phyloP scores from a whole-genome alignment of 2,329 filamentous ascomycete genomes.

The Rhynchosporium agropyri region DNA sequence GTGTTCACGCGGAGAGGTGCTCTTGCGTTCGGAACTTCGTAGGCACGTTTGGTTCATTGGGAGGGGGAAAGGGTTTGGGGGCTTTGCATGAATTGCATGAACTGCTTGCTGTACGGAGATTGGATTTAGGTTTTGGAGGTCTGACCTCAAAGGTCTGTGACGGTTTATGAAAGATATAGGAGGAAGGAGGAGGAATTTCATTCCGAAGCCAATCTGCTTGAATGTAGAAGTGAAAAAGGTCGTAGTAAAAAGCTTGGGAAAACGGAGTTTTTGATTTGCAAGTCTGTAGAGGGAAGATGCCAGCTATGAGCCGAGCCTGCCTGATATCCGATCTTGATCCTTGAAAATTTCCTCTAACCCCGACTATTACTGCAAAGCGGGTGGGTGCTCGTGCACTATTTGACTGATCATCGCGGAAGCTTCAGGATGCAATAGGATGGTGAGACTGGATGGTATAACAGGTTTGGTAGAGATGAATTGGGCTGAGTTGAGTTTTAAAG shows the following conservation, averaged over 20 bases:
- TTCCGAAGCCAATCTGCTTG: too few relatives aligned
- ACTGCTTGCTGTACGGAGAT: neutral
- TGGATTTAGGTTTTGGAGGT: neutral
- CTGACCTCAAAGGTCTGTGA: too few relatives aligned
- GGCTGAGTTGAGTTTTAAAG: conserved; percentile 3
- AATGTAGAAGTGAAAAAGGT: too few relatives aligned
- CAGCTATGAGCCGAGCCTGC: neutral
- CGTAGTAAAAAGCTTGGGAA: too few relatives aligned
- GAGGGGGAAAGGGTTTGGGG: neutral
- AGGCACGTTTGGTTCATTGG: neutral
- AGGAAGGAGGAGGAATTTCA: too few relatives aligned
- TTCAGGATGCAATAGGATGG: too few relatives aligned
- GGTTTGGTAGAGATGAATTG: neutral
- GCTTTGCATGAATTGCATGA: conserved; percentile 13
- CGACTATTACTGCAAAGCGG: neutral
- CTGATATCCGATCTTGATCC: neutral
- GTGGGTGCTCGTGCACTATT: conserved; percentile 2
- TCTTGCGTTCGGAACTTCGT: neutral
- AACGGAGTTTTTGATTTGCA: too few relatives aligned
- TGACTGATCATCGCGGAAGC: neutral
- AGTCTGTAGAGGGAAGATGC: neutral
- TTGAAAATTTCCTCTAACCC: neutral
- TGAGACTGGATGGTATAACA: neutral
- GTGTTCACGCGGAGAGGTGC: too few relatives aligned
- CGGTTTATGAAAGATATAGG: too few relatives aligned